Evolutionary conservation across 2,329 filamentous ascomycete species (phyloP), one percentile per base, ranked within the genome.

Genomic region (Penicillium sp.): DNA sequence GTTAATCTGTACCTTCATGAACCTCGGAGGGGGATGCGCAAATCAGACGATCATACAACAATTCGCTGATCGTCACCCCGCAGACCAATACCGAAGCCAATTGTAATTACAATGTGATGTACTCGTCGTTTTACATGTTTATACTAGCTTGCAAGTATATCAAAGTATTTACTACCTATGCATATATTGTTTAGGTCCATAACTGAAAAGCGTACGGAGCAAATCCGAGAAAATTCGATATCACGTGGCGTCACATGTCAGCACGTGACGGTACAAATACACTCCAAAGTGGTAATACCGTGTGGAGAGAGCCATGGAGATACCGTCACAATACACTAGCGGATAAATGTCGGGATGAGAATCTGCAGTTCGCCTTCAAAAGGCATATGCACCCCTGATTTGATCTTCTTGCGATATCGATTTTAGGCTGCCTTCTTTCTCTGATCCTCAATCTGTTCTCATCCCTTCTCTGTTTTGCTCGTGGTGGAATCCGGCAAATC

Each of bases 241-340:
- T 40, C 54, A 59, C 56, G 51, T 54, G 54, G 27, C 11, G 6
- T 11, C 52, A 40, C 54, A 56, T 46, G 49, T 53, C 45, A 53
- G 42, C 44, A 49, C 54, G 41, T 40, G 34, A 58, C 49, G 49
- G 53, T 50, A 18, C 49, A 40, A 53, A 31, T 18, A 48, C 50
- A 55, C 21, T n/a, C 34, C 34, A 36, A 36, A n/a, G 13, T 13
- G 2, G 46, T 41, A 48, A 31, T 49, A 57, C 56, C 5, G 55
- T 62, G 46, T 56, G 56, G 59, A 61, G 61, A 55, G 51, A 54
- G 14, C 18, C 47, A 53, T 62, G 61, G 60, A 62, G 59, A 64
- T 64, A 63, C 62, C 4, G 44, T 50, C 9, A 27, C 29, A 44
- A 50, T 63, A 63, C 56, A 47, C 36, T n/a, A 21, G 21, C 55